Conservation (phyloP, 805 yeast genomes). For the Saccharomycopsis vini region DNA sequence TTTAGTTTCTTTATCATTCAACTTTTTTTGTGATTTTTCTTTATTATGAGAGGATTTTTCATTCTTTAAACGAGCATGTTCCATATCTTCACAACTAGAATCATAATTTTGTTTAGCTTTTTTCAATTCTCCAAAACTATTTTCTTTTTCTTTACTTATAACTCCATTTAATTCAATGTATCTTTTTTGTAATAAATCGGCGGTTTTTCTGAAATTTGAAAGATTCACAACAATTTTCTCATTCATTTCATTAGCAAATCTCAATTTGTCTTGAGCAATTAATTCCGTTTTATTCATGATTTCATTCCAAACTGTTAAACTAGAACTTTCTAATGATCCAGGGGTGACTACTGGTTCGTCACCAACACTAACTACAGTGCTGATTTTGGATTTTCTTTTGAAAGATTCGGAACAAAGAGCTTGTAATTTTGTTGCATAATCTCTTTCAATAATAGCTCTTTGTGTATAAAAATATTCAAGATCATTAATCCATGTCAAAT, state of each 20-base stretch:
- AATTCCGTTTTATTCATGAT: constrained; percentile 75
- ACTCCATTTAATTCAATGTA: constrained; percentile 55
- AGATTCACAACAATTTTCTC: constrained; percentile 55
- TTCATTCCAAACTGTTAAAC: constrained; percentile 85
- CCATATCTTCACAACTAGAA: constrained; percentile 70
- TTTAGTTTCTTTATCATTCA: constrained; percentile 55
- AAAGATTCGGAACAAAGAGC: constrained; percentile 60
- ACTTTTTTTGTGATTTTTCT: constrained; percentile 35
- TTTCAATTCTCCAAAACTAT: constrained; percentile 45
- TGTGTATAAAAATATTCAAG: constrained; percentile 78
- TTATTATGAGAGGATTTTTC: constrained; percentile 43
- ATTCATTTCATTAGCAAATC: constrained; percentile 52
- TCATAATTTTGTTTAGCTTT: constrained; percentile 75
- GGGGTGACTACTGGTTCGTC: constrained; percentile 88
- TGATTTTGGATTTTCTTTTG: constrained; percentile 61
- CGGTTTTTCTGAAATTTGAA: constrained; percentile 41
- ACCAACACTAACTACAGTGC: constrained; percentile 75
- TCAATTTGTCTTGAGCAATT: constrained; percentile 56
- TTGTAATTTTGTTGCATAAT: constrained; percentile 62
- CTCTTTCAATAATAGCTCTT: constrained; percentile 73
- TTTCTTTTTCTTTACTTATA: constrained; percentile 38
- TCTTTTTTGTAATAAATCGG: constrained; percentile 44
- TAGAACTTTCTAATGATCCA: constrained; percentile 85
- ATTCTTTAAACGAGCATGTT: constrained; percentile 66
- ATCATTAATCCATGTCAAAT: constrained; percentile 68